These are phyloP conservation scores for Paramecium sexaurelia DNA, from an alignment of 73 alveolate species.

Conservation along the genomic window DNA sequence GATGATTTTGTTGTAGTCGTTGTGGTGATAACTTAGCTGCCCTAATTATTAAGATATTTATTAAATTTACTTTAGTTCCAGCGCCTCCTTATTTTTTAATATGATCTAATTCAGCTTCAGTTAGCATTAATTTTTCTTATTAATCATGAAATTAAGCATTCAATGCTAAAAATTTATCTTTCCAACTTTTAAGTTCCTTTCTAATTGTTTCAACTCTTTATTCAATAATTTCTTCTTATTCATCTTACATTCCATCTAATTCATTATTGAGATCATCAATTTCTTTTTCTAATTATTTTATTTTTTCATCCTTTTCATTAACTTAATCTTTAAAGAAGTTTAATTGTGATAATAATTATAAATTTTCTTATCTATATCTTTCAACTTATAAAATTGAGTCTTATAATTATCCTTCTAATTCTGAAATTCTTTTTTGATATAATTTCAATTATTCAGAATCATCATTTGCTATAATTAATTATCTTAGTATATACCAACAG, in stretches of 20 bases:
- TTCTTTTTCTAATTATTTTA: neutral
- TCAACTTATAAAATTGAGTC: neutral
- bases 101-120: conserved; percentile 30
- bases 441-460: neutral
- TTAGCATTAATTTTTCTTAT: conserved; percentile 13
- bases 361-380: conserved; percentile 7
- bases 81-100: conserved; percentile 32
- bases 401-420: neutral
- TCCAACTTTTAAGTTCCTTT: conserved; percentile 20
- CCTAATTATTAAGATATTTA: neutral
- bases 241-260: neutral
- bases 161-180: conserved; percentile 12
- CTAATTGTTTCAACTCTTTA: neutral
- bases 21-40: neutral
- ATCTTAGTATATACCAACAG: neutral
- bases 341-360: neutral
- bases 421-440: neutral
- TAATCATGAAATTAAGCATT: conserved; percentile 17
- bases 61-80: neutral
- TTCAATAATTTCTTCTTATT: neutral
- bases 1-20: conserved; percentile 12
- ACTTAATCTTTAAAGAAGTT: neutral
- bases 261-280: conserved; percentile 3
- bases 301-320: conserved; percentile 12
- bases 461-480: neutral